Evolutionary conservation across 805 yeast species (phyloP).

Genomic region (Kluyveromyces lactis): DNA sequence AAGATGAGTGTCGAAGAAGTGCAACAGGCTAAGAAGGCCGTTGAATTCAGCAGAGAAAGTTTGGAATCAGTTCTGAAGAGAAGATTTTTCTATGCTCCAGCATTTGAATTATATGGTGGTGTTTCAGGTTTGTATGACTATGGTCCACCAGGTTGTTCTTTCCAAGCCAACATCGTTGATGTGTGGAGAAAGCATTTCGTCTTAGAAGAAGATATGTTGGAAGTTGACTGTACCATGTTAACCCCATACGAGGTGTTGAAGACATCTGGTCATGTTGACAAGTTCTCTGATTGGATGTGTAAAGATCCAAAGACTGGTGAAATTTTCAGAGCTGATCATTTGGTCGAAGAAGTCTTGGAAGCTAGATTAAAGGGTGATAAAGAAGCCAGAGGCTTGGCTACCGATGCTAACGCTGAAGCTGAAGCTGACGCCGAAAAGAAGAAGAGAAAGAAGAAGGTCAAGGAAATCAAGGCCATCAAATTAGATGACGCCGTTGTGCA

Average conservation of each 20-base stretch:
- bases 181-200: conserved; percentile 97
- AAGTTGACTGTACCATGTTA: conserved; percentile 95
- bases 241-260: conserved; percentile 97
- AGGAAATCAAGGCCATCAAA: conserved; percentile 83
- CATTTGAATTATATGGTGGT: conserved; percentile 97
- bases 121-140: conserved; percentile 96
- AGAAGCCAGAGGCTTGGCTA: conserved; percentile 81
- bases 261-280: conserved; percentile 98
- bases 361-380: conserved; percentile 93
- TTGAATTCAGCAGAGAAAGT: conserved; percentile 68
- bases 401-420: conserved; percentile 46
- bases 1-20: conserved; percentile 29
- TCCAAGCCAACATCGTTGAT: conserved; percentile 92
- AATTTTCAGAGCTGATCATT: conserved; percentile 96
- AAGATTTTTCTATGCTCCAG: conserved; percentile 95
- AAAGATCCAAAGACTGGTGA: conserved; percentile 93
- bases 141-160: conserved; percentile 99
- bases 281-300: conserved; percentile 99
- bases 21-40: conserved; percentile 23
- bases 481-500: conserved; percentile 70
- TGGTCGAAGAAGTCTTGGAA: conserved; percentile 96
- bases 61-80: conserved; percentile 88
- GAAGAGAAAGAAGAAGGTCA: conserved; percentile 92
- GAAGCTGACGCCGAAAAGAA: conserved; percentile 74
- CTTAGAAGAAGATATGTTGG: conserved; percentile 97